Evolutionary conservation across 2,329 filamentous ascomycete species (phyloP).

Genomic region (Pseudogymnoascus sp.): DNA sequence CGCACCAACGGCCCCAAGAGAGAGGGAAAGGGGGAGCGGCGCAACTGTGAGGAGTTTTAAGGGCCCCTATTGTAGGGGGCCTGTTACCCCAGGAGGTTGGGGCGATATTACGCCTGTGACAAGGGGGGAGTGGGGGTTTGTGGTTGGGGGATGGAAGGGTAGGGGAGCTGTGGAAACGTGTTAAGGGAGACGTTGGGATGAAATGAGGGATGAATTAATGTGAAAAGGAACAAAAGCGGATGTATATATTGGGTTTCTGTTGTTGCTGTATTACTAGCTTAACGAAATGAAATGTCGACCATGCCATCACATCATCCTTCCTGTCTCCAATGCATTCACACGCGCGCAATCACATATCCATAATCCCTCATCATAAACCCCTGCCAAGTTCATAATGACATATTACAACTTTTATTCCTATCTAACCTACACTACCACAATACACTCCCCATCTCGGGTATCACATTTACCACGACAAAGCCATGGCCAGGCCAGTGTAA

Average conservation of each 20-base stretch:
- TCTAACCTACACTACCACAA: background rate
- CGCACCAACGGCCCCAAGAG: slow-evolving; percentile 18
- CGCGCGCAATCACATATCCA: background rate
- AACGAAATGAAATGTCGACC: slow-evolving; percentile 4
- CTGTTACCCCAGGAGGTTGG: slow-evolving; percentile 50
- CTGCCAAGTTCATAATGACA: background rate
- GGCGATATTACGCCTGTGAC: slow-evolving; percentile 58
- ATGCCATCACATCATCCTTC: background rate
- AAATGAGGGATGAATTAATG: background rate
- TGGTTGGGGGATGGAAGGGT: slow-evolving; percentile 42
- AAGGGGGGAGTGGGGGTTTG: slow-evolving; percentile 54
- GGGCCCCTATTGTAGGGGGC: slow-evolving; percentile 34
- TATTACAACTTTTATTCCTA: background rate
- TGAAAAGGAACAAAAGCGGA: background rate
- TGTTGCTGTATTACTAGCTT: slow-evolving; percentile 5
- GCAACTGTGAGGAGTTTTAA: slow-evolving; percentile 18
- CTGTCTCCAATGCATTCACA: background rate
- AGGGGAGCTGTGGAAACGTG: slow-evolving; percentile 47
- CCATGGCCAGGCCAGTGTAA: slow-evolving; percentile 21
- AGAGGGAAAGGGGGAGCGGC: slow-evolving; percentile 17
- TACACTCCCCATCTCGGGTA: background rate
- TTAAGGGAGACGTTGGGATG: slow-evolving; percentile 21
- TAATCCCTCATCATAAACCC: background rate
- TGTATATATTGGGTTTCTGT: slow-evolving; percentile 3
- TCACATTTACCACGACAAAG: slow-evolving; percentile 21